Conservation (phyloP, 2,329 filamentous ascomycete genomes). For the Paraphaeosphaeria minitans region DNA sequence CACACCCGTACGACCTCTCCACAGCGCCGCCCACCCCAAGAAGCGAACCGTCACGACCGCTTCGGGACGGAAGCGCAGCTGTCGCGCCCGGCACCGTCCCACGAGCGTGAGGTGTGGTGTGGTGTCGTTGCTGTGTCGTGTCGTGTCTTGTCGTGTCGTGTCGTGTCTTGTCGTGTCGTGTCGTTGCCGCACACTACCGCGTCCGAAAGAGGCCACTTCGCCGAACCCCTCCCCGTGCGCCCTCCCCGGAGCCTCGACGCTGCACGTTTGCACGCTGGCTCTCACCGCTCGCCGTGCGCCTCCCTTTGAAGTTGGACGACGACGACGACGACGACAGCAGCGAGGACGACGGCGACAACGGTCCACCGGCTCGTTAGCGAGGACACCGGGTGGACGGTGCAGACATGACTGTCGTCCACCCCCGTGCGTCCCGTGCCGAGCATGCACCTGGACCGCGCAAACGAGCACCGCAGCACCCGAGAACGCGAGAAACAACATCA, state of each 20-base stretch:
- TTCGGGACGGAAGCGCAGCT: slow-evolving; percentile 16
- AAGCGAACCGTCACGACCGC: slow-evolving; percentile 21
- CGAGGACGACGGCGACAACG: neutral
- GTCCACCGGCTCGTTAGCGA: slow-evolving; percentile 1
- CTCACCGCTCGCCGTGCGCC: too few relatives aligned
- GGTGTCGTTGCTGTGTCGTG: too few relatives aligned
- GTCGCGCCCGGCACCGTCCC: slow-evolving; percentile 10
- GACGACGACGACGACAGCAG: too few relatives aligned
- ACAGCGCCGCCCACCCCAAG: slow-evolving; percentile 8
- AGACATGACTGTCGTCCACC: slow-evolving; percentile 1
- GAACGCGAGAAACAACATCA: neutral
- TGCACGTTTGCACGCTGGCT: too few relatives aligned
- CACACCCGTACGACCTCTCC: slow-evolving; percentile 11
- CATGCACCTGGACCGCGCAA: neutral
- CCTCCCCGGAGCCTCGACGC: neutral
- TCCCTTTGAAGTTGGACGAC: too few relatives aligned
- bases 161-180: too few relatives aligned
- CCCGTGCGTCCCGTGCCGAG: neutral
- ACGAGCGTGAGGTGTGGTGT: slow-evolving; percentile 6
- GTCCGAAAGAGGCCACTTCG: slow-evolving; percentile 6
- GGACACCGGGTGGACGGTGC: neutral
- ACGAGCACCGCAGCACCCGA: neutral
- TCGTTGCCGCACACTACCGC: too few relatives aligned
- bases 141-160: too few relatives aligned
- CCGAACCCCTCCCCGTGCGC: slow-evolving; percentile 1